Base-by-base conservation (phyloP, 2,329 filamentous ascomycete species). In the Bipolaris oryzae region DNA sequence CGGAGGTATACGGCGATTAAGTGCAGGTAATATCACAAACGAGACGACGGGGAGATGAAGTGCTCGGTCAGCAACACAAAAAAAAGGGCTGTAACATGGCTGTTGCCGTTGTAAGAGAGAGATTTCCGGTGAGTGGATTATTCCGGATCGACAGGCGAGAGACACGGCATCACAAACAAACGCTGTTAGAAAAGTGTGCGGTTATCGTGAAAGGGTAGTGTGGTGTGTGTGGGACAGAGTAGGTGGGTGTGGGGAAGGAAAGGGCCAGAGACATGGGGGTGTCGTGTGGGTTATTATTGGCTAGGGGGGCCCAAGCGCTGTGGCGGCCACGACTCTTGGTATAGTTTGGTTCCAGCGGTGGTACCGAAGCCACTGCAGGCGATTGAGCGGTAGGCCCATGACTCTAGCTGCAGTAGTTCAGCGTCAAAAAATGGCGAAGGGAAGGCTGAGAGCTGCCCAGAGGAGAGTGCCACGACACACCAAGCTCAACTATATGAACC, bases 1-100 rank as follows among this genome's bases (percentile, higher is more conserved):
- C 75, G 18, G 81, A 83, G 23, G 61, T 83, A 39, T 70, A 73
- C 68, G 72, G 67, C 65, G 70, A 73, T 54, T 64, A 69, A 67
- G 33, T 20, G 62, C 67, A 42, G 60, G 56, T 21, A 58, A 67
- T 62, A 65, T 59, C 65, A 55, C 25, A 28, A 28, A 28, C 25
- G 25, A 44, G 38, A 23, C 38, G 38, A 21, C 7, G 38, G 23
- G 38, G 11, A 41, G 11, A 34, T 23, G n/a, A 15, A 16, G 38
- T 48, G 38, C 16, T 35, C 18, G 45, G 45, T 21, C 34, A 31
- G 44, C 25, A 28, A 45, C 25, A n/a, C 21, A 23, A 5, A 33
- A 15, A 25, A 33, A 15, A 6, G 42, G 25, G 42, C 25, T 45
- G 42, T 6, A 16, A 33, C n/a, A 44, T 31, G 42, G 23, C 21